Base-by-base conservation (phyloP, 1,139 yeast genomes). In the Protomyces inundatus region DNA sequence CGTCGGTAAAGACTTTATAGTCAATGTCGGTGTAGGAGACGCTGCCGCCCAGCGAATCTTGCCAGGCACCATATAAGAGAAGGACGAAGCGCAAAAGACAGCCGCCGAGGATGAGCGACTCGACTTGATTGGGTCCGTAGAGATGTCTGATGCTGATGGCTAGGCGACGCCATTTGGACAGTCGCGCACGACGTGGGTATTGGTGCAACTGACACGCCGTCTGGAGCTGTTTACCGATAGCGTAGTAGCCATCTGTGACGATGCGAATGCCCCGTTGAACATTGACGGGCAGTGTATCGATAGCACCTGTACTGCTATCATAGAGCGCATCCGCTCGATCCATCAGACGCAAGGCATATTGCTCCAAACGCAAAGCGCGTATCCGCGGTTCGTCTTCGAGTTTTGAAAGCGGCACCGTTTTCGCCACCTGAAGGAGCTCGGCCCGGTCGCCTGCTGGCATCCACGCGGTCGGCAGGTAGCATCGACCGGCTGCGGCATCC, bases 1-100 rank as follows among this genome's bases (percentile, higher is more conserved):
- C 98, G 76, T 93, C 98, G 1, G 96, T 84, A 73, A 93, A 93
- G 54, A 93, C 98, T 73, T 85, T 79, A 74, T 93, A 93, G 75
- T 93, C 98, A 56, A 93, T 88, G 71, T 93, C 98, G 0, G 98
- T 93, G 75, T 90, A 93, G 68, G 87, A 85, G 34, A 91, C 88
- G 6, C 84, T 83, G 84, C 89, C 83, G 69, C 84, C 77, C 2
- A 52, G 56, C 7, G 83, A 80, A 74, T 93, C 98, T 74, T 93
- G 98, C 73, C 88, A 91, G 1, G 88, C 75, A 0, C 98, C 98
- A 77, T 84, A 93, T n/a, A 78, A 69, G 69, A 90, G 84, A 72
- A 93, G 87, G 0, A 80, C 86, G 4, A 84, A 66, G 64, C 98
- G 79, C 59, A 84, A 74, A 1, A 80, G 12, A 33, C 64, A 60